Evolutionary conservation across 1,284 basidiomycete genomes (phyloP), one percentile per base, ranked within the genome.

Genomic region (Leccinum subrobustum): DNA sequence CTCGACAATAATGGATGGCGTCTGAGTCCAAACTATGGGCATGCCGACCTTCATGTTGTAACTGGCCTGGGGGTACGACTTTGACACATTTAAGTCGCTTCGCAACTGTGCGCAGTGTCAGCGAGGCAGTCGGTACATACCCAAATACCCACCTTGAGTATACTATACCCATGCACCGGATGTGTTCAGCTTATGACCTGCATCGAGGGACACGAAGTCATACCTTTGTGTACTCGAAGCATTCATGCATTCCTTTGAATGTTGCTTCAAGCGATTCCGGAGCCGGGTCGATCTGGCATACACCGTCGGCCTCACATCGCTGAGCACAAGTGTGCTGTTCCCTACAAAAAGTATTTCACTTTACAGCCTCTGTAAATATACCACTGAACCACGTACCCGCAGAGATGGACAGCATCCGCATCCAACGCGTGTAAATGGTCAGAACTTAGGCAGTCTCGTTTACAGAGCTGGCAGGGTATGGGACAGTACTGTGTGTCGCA

Each of bases 261-360:
- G 82, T 84, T 4, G 78, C 81, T 61, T 85, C 79, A 16, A 87
- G 76, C 0, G 83, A 82, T 60, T 83, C 78, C 0, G 85, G 84
- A 0, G 77, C 68, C 0, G 79, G 81, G 20, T 80, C 82, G 9
- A 86, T 84, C 59, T 83, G 76, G 58, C 83, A 86, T 14, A 82
- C 79, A 0, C 84, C 84, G 0, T 61, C 61, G 1, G 77, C 75
- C 23, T 72, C 64, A 63, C 85, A 86, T 9, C 74, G 58, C 2
- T 75, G 73, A 5, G 65, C 61, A 64, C 84, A 86, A 37, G 72
- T 55, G 65, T 86, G 84, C 78, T 76, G 1, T 79, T 83, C 63
- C 50, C 58, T 62, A 18, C n/a, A 3, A 25, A 54, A 31, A 11
- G 50, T 3, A 4, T 23, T 18, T 56, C 3, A 23, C 9, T 23